Evolutionary conservation across 805 yeast species (phyloP).

Genomic region (Hanseniaspora pseudoguilliermondii): DNA sequence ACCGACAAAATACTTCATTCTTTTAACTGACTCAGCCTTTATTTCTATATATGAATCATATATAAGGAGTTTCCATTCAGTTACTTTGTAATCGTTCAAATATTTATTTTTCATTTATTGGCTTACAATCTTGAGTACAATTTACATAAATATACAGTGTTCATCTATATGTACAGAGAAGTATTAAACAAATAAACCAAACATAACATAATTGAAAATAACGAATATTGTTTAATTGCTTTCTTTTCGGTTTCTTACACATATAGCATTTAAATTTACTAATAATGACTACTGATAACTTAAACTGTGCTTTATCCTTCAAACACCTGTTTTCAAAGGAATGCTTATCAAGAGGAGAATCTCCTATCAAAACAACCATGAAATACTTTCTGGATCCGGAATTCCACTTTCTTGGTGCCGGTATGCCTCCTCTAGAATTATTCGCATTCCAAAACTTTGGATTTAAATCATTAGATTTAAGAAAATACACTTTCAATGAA

Average conservation of each 20-base stretch:
- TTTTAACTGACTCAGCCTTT: too few species aligned
- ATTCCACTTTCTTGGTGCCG: conserved; percentile 68
- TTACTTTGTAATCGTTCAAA: background rate
- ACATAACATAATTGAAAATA: background rate
- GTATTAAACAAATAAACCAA: background rate
- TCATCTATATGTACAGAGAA: too few species aligned
- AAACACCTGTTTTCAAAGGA: conserved; percentile 41
- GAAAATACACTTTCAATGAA: conserved; percentile 52
- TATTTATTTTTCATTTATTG: too few species aligned
- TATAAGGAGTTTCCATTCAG: background rate
- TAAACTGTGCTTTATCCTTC: conserved; percentile 39
- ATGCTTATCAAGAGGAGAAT: conserved; percentile 28
- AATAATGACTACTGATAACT: conserved; percentile 5
- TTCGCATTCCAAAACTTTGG: conserved; percentile 59
- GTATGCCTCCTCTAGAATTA: conserved; percentile 62
- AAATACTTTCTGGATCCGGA: conserved; percentile 48
- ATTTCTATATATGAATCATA: background rate
- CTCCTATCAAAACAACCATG: conserved; percentile 60
- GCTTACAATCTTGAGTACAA: too few species aligned
- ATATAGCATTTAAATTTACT: conserved; percentile 39
- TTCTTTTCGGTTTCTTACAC: too few species aligned
- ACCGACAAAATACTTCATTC: background rate
- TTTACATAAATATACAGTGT: too few species aligned
- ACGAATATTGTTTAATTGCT: too few species aligned
- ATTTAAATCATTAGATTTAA: conserved; percentile 35